Percentiles rank a stretch among this genome's conserved stretches.
Evolutionary conservation across 1,139 yeast species (phyloP).

Genomic region (Eremothecium gossypii): DNA sequence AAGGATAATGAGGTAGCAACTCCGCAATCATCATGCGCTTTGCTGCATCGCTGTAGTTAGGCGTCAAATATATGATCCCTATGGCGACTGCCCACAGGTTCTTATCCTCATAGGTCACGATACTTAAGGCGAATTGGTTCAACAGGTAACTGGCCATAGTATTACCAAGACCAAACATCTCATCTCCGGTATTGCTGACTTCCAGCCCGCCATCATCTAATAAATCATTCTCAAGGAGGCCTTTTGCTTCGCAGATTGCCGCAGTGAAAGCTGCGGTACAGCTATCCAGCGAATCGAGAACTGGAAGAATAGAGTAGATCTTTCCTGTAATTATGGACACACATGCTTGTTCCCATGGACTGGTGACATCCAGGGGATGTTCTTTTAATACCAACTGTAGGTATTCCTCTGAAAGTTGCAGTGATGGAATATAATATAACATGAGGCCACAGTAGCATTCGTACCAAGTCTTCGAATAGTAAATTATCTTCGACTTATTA

Average conservation of each 20-base stretch:
- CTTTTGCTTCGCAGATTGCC: constrained; percentile 55
- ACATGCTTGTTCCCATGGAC: constrained; percentile 55
- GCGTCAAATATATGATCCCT: constrained; percentile 40
- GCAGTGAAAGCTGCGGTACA: constrained; percentile 63
- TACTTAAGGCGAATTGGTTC: constrained; percentile 47
- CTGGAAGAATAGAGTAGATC: constrained; percentile 49
- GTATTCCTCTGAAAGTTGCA: constrained; percentile 38
- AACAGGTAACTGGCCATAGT: constrained; percentile 54
- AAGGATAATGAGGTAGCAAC: constrained; percentile 51
- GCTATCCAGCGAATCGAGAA: constrained; percentile 52
- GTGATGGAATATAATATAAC: constrained; percentile 52
- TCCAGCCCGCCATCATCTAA: constrained; percentile 18
- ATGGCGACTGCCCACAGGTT: constrained; percentile 57
- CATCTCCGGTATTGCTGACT: constrained; percentile 15
- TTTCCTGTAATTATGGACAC: constrained; percentile 50
- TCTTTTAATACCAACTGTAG: constrained; percentile 29
- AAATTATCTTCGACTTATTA: constrained; percentile 21
- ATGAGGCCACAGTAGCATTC: constrained; percentile 57
- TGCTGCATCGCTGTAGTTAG: constrained; percentile 31
- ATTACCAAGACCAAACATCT: constrained; percentile 31
- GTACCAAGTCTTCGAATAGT: constrained; percentile 47
- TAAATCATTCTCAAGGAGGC: constrained; percentile 41
- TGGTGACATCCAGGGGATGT: constrained; percentile 33
- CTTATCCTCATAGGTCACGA: constrained; percentile 31
- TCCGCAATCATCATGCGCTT: constrained; percentile 40